Conservation (phyloP, 2,329 filamentous ascomycete genomes). For the Ophiostoma sp. region DNA sequence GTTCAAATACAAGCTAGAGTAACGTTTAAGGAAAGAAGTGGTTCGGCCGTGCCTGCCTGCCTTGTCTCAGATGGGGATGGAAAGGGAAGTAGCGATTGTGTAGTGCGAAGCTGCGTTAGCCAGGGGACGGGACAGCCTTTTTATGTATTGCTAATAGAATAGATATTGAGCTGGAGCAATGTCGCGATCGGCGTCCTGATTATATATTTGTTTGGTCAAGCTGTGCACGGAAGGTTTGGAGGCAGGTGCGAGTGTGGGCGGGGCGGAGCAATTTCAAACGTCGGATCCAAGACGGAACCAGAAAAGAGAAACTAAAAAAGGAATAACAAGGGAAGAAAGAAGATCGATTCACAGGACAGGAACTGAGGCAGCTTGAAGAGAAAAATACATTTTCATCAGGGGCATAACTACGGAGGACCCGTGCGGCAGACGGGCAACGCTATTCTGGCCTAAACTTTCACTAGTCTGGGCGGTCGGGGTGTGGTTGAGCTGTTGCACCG, state of each 20-base stretch:
- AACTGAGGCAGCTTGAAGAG: neutral
- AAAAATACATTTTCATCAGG: no score
- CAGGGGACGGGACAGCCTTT: neutral
- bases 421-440: neutral
- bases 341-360: neutral
- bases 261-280: slow-evolving; percentile 12
- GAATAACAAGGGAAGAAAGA: neutral
- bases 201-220: slow-evolving; percentile 8
- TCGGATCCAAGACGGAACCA: slow-evolving; percentile 7
- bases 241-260: neutral
- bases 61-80: slow-evolving; percentile 10
- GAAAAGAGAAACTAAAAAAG: neutral
- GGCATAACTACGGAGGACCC: neutral
- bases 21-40: neutral
- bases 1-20: neutral
- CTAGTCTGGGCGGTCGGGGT: neutral
- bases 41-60: neutral
- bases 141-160: slow-evolving; percentile 9
- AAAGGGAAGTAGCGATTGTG: neutral
- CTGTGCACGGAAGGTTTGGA: neutral
- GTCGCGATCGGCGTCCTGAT: slow-evolving; percentile 7
- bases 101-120: neutral
- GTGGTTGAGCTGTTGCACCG: neutral
- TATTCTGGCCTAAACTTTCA: neutral
- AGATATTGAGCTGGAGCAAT: neutral